Conservation (phyloP, 768 basidiomycete species). For the Boletus vermiculosoides region DNA sequence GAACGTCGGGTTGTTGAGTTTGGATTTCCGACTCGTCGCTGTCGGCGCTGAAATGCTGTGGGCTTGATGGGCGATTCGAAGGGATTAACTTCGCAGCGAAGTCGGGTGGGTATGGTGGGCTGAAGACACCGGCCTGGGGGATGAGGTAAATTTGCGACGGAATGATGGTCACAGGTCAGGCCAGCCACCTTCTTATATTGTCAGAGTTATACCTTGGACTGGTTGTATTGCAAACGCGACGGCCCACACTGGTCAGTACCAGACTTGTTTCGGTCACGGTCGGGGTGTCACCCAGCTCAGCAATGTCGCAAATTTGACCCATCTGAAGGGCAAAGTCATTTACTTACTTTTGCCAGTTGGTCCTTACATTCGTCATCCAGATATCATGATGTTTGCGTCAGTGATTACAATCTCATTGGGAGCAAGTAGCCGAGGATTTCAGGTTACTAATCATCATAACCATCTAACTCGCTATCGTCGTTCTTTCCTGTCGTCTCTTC, state of each 20-base stretch:
- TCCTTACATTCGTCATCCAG: neutral
- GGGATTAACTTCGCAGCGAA: constrained; percentile 8
- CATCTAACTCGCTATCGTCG: no score
- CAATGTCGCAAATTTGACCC: neutral
- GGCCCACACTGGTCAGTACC: no score
- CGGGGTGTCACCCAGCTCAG: neutral
- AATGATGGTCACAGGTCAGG: neutral
- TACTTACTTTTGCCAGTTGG: neutral
- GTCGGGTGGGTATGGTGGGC: constrained; percentile 9
- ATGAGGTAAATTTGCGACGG: neutral
- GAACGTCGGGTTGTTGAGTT: constrained; percentile 20
- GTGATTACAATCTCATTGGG: neutral
- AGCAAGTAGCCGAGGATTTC: no score
- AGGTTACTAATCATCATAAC: no score
- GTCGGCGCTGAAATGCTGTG: neutral
- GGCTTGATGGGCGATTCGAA: constrained; percentile 24
- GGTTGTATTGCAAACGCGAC: constrained; percentile 14
- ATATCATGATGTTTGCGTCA: no score
- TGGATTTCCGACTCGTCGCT: neutral
- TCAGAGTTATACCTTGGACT: constrained; percentile 2
- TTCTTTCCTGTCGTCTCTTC: no score
- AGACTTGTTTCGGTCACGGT: neutral
- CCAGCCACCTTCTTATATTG: constrained; percentile 12
- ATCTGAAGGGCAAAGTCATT: neutral
- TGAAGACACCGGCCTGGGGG: neutral